Percentiles rank a stretch among this genome's conserved stretches.
Conservation (phyloP, 352 stramenopile genomes). For the Phytophthora brassicae region DNA sequence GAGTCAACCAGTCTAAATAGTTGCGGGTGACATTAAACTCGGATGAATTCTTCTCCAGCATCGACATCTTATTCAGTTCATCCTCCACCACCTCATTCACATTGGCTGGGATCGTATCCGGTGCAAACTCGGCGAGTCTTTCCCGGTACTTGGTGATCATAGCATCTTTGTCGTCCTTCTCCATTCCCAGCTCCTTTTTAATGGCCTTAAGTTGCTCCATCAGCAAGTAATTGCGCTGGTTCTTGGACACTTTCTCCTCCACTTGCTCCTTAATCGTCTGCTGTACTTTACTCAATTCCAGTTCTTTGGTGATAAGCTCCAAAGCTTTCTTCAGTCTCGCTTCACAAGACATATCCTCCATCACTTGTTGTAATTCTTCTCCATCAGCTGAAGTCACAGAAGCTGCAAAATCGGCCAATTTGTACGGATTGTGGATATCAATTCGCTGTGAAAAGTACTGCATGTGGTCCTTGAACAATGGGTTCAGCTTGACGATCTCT, state of each 20-base stretch:
- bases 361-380: constrained; percentile 91
- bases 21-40: constrained; percentile 99
- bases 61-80: constrained; percentile 97
- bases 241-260: constrained; percentile 93
- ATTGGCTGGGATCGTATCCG: constrained; percentile 62
- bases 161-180: constrained; percentile 99
- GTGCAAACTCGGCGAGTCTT: constrained; percentile 59
- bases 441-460: constrained; percentile 95
- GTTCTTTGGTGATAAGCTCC: constrained; percentile 96
- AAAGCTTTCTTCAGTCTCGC: constrained; percentile 94
- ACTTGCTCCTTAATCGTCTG: constrained; percentile 96
- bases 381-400: constrained; percentile 93
- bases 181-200: constrained; percentile 99
- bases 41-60: constrained; percentile 97
- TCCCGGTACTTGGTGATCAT: constrained; percentile 97
- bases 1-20: constrained; percentile 99
- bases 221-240: constrained; percentile 98
- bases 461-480: constrained; percentile 97
- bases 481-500: constrained; percentile 97
- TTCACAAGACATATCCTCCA: constrained; percentile 96
- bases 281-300: constrained; percentile 96
- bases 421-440: constrained; percentile 96
- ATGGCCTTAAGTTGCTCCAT: constrained; percentile 99
- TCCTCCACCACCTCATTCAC: constrained; percentile 96
- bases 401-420: constrained; percentile 97